Conservation (phyloP, 768 basidiomycete genomes). For the Boletus fagicola region DNA sequence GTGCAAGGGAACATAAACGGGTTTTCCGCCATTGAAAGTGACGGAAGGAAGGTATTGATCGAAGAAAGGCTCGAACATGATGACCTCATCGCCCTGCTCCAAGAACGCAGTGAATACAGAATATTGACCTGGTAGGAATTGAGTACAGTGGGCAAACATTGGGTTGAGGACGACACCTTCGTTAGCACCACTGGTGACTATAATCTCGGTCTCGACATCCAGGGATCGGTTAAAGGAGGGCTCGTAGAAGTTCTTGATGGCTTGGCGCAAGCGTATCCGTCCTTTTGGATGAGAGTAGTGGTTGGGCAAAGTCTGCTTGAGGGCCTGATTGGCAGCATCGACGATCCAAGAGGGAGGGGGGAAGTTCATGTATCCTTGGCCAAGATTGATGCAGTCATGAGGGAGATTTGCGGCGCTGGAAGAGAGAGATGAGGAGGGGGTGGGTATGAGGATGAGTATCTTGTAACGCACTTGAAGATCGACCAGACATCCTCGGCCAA, state of each 20-base stretch:
- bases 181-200: conserved; percentile 96
- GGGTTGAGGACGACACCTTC: conserved; percentile 57
- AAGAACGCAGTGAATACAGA: conserved; percentile 91
- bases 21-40: conserved; percentile 90
- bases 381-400: conserved; percentile 90
- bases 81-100: conserved; percentile 92
- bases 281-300: conserved; percentile 94
- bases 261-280: conserved; percentile 80
- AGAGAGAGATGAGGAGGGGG: conserved; percentile 3
- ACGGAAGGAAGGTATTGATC: conserved; percentile 94
- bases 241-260: conserved; percentile 79
- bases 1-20: conserved; percentile 93
- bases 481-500: conserved; percentile 87
- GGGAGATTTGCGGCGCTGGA: conserved; percentile 84
- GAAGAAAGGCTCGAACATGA: conserved; percentile 98
- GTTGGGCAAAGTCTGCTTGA: conserved; percentile 61
- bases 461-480: conserved; percentile 67
- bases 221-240: conserved; percentile 66
- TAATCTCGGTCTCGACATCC: conserved; percentile 82
- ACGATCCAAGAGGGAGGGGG: conserved; percentile 78
- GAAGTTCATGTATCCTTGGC: conserved; percentile 95
- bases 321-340: conserved; percentile 67
- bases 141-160: not conserved
- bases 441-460: conserved; percentile 2
- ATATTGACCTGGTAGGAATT: conserved; percentile 64